Percentiles rank a stretch among this genome's conserved stretches.
Conservation (phyloP, 805 yeast genomes). For the Saccharomycopsis sp. region DNA sequence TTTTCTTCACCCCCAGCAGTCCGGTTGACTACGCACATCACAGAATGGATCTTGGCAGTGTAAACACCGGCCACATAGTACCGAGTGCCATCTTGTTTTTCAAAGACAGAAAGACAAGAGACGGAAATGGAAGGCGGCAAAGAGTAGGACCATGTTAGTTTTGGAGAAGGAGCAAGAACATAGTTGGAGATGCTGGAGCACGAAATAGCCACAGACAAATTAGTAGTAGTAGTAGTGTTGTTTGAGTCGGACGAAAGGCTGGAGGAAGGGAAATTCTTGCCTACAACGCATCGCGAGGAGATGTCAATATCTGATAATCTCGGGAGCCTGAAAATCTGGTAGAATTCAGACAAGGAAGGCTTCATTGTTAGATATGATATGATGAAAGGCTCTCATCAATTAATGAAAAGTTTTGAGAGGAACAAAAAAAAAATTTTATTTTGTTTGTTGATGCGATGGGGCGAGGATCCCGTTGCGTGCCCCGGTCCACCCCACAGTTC, state of each 20-base stretch:
- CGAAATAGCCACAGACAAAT: constrained; percentile 15
- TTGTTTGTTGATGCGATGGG: too few relatives aligned
- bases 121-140: constrained; percentile 37
- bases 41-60: constrained; percentile 11
- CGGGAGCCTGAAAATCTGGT: constrained; percentile 18
- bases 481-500: too few relatives aligned
- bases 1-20: too few relatives aligned
- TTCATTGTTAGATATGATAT: constrained; percentile 1
- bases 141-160: constrained; percentile 43
- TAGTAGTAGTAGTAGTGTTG: too few relatives aligned
- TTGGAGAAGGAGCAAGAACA: constrained; percentile 43
- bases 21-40: constrained; percentile 13
- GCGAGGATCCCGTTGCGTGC: too few relatives aligned
- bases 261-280: too few relatives aligned
- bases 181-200: constrained; percentile 25
- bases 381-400: too few relatives aligned
- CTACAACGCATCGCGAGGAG: constrained; percentile 12
- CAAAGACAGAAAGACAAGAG: constrained; percentile 24
- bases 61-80: constrained; percentile 15
- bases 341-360: constrained; percentile 16
- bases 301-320: constrained; percentile 16
- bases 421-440: too few relatives aligned
- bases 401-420: too few relatives aligned
- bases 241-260: too few relatives aligned
- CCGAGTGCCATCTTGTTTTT: constrained; percentile 2